phyloP scores from a whole-genome alignment of 1,139 yeast species.

The Nakaseomyces bracarensis region DNA sequence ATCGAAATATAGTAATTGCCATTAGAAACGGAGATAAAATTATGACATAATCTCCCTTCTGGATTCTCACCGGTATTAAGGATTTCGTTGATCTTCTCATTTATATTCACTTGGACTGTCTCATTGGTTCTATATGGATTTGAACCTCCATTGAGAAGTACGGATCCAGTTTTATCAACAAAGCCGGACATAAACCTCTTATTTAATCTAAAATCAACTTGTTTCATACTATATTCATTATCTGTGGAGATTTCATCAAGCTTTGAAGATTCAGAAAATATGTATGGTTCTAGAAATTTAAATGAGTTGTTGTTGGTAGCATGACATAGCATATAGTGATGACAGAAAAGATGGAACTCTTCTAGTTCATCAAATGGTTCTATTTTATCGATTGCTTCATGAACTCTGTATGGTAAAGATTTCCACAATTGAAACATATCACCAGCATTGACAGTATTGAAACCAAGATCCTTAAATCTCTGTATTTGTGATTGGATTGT shows the following conservation, averaged over 20 bases:
- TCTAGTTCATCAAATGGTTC: slow-evolving; percentile 83
- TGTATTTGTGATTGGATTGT: slow-evolving; percentile 40
- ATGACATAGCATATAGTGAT: slow-evolving; percentile 64
- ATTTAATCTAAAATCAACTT: neutral
- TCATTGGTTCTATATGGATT: slow-evolving; percentile 21
- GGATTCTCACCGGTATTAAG: slow-evolving; percentile 9
- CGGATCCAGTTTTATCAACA: slow-evolving; percentile 14
- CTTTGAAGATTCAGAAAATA: slow-evolving; percentile 7
- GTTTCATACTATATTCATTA: neutral
- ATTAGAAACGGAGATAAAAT: slow-evolving; percentile 35
- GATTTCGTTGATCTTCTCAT: slow-evolving; percentile 10
- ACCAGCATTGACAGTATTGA: slow-evolving; percentile 42
- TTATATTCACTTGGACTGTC: slow-evolving; percentile 14
- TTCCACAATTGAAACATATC: slow-evolving; percentile 57
- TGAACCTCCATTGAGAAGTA: slow-evolving; percentile 39
- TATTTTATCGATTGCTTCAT: slow-evolving; percentile 39
- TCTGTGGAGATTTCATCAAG: neutral
- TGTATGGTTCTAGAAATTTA: slow-evolving; percentile 11
- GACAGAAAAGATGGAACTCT: slow-evolving; percentile 69
- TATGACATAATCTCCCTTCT: slow-evolving; percentile 53
- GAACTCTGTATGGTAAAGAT: slow-evolving; percentile 35
- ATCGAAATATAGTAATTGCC: slow-evolving; percentile 35
- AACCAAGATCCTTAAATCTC: slow-evolving; percentile 46
- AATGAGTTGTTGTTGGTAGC: slow-evolving; percentile 40
- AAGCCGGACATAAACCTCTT: slow-evolving; percentile 19